phyloP scores from a whole-genome alignment of 306 rosid species.

The Cyamopsis tetragonoloba region DNA sequence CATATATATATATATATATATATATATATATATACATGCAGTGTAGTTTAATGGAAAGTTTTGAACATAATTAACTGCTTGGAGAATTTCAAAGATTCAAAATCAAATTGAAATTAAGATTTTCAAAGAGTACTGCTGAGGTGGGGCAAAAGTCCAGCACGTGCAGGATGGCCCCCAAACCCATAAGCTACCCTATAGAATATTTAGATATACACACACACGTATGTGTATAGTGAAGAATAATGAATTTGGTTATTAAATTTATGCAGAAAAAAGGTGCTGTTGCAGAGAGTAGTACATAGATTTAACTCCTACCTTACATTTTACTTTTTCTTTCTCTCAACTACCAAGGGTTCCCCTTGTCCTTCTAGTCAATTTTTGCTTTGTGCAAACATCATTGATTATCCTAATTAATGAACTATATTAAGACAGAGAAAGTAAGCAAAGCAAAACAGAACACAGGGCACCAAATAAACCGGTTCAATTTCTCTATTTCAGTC shows the following conservation, averaged over 20 bases:
- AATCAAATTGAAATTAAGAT: neutral
- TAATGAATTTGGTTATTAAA: neutral
- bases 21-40: neutral
- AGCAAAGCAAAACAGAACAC: too few relatives aligned
- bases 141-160: constrained; percentile 6
- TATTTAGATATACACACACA: neutral
- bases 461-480: constrained; percentile 30
- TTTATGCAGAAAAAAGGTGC: neutral
- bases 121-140: constrained; percentile 10
- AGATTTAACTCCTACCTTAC: constrained; percentile 12
- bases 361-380: neutral
- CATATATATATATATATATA: too few relatives aligned
- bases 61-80: neutral
- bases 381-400: neutral
- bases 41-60: neutral
- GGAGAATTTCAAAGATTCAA: constrained; percentile 23
- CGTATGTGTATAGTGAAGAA: neutral
- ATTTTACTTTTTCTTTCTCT: neutral
- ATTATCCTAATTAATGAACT: neutral
- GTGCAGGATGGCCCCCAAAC: constrained; percentile 20
- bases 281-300: neutral
- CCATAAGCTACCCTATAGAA: constrained; percentile 11
- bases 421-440: constrained; percentile 10
- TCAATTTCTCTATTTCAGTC: too few relatives aligned
- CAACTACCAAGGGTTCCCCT: neutral